Base-by-base conservation (phyloP, 2,329 filamentous ascomycete genomes). In the Penicillium thymicola region DNA sequence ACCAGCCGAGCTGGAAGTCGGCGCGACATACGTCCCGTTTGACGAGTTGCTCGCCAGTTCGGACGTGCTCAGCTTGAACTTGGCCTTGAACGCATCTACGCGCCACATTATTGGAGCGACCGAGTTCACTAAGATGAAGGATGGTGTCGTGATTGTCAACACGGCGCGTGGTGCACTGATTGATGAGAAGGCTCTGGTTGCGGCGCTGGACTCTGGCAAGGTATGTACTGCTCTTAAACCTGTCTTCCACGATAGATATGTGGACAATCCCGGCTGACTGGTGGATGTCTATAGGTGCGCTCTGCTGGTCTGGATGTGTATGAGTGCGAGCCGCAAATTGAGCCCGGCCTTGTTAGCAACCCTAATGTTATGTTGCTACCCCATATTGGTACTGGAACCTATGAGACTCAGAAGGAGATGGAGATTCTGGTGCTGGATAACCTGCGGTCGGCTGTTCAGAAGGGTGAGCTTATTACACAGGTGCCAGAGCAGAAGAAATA, bases 401-500 rank as follows among this genome's bases (percentile, higher is more conserved):
- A 78, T 65, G 83, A 86, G 70, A 85, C 82, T 23, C 82, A 85
- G 72, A 80, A 78, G 61, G 81, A 84, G 53, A 86, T 85, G 83
- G 83, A 86, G 68, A 65, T 84, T 51, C 66, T 85, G 60, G 82
- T 85, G 18, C 59, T 86, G 67, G 77, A 82, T 32, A 86, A 86
- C 61, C 60, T 87, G 68, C 79, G 79, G 65, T 78, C 73, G 32
- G 83, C 80, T 6, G 76, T 87, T 38, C 79, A 85, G 65, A 78
- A 81, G 57, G 82, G 82, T 5, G 78, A 78, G 57, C 70, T 87
- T 68, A 71, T 86, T 55, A 87, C 85, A n/a, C 78, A 81, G 59
- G 81, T 87, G 40, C 78, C 81, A 4, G 84, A 86, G 71, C 85
- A 87, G 75, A 82, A 80, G 67, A 73, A 72, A 57, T 61, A 63